phyloP scores from a whole-genome alignment of 345 rosid genomes.

The Populus tremula region DNA sequence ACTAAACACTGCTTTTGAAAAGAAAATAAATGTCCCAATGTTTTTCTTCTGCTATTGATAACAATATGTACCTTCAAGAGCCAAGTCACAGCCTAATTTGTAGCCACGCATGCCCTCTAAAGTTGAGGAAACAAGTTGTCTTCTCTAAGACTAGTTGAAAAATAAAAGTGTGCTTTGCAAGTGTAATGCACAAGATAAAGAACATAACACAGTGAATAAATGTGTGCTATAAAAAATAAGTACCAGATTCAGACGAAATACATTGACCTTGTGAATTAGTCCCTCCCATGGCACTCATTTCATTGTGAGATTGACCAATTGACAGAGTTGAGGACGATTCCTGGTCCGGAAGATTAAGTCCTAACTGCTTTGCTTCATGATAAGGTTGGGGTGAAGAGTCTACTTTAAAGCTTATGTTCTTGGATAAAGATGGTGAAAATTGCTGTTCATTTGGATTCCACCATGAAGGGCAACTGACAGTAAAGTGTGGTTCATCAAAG shows the following conservation, averaged over 20 bases:
- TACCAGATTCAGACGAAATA: conserved; percentile 45
- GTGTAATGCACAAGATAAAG: neutral
- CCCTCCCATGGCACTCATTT: conserved; percentile 28
- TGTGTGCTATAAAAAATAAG: conserved; percentile 4
- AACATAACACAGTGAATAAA: neutral
- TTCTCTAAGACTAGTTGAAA: neutral
- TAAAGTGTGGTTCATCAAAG: conserved; percentile 22
- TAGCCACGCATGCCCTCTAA: neutral
- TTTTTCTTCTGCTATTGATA: neutral
- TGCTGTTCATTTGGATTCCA: conserved; percentile 39
- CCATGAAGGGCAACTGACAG: conserved; percentile 30
- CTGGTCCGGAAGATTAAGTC: conserved; percentile 36
- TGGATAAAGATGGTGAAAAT: conserved; percentile 15
- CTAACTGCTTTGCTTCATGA: conserved; percentile 31
- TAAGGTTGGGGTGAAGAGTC: conserved; percentile 24
- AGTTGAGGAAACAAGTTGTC: neutral
- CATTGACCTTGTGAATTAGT: conserved; percentile 39
- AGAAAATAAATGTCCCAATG: neutral
- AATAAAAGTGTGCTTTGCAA: neutral
- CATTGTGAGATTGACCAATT: conserved; percentile 34
- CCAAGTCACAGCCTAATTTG: neutral
- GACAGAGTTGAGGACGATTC: conserved; percentile 41
- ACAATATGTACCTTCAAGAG: neutral
- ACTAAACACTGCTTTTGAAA: neutral
- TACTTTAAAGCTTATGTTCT: conserved; percentile 23